Evolutionary conservation across 345 rosid genomes (phyloP), one percentile per base, ranked within the genome.

Genomic region (Hypericum androsaemum): DNA sequence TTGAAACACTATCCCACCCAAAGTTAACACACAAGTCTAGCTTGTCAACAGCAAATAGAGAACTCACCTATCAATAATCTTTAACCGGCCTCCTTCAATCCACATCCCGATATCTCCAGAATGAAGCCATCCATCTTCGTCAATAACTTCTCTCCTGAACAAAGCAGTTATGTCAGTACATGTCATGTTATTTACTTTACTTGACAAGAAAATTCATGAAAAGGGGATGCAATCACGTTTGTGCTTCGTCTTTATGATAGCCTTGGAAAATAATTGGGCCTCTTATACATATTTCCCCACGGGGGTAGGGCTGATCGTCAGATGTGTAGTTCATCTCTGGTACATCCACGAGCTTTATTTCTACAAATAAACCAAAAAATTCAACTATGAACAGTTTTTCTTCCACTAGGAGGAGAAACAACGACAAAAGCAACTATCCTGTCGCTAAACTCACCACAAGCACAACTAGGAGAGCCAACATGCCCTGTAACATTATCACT

Each of bases 241-340:
- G 97, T 52, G 68, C 74, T 81, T 92, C 94, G 63, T 92, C 97
- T 78, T 88, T 92, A 65, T 72, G 69, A 67, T 92, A 88, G 59
- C 98, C 97, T 63, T 35, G 71, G 65, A 92, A 92, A 54, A 92
- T 61, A 52, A 55, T 79, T 58, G 97, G 97, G 65, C 98, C 98
- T 67, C 98, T 85, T 15, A 88, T 82, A 71, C 98, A 92, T 72
- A 92, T 92, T 72, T 92, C 97, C 5, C 98, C 98, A 5, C 97
- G 97, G 47, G 94, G 90, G 77, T 80, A 60, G 5, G 98, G 98
- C 45, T 71, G 64, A 77, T 92, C 94, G 5, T 76, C 83, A 41
- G 97, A 81, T 53, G 87, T 88, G 67, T 92, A 92, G 71, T 81
- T 83, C 98, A 88, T 92, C 63, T 92, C 97, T 16, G 86, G 86